Percentiles rank a stretch among this genome's conserved stretches.
Evolutionary conservation across 352 stramenopile genomes (phyloP).

Genomic region (Globisporangium cylindrosporum): DNA sequence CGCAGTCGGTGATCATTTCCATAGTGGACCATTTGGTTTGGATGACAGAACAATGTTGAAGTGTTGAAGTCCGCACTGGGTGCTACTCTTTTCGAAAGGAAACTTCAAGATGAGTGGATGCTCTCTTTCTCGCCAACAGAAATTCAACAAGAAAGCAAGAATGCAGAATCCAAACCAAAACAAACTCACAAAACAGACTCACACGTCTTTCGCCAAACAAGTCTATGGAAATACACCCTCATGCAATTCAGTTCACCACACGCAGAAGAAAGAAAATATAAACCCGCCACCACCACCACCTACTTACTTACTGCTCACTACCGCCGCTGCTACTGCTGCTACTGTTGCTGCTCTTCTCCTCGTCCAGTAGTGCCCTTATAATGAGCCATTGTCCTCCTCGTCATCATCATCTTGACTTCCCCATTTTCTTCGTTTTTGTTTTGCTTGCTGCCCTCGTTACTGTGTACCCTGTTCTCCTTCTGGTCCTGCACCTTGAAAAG

Average conservation of each 20-base stretch:
- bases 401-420: background rate
- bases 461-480: background rate
- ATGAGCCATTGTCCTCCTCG: background rate
- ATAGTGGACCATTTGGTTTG: background rate
- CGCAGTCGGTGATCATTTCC: too few relatives aligned
- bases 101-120: constrained; percentile 1
- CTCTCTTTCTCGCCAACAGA: background rate
- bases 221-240: constrained; percentile 2
- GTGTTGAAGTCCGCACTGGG: constrained; percentile 10
- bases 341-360: background rate
- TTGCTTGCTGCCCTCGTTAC: background rate
- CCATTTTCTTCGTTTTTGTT: background rate
- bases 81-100: constrained; percentile 4
- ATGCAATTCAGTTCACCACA: constrained; percentile 4
- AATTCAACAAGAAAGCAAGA: constrained; percentile 3
- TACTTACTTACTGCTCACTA: background rate
- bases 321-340: background rate
- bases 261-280: constrained; percentile 1
- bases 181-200: background rate
- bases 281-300: background rate
- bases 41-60: background rate
- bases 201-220: background rate
- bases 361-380: background rate
- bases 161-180: constrained; percentile 1
- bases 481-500: background rate